phyloP scores from a whole-genome alignment of 768 basidiomycete species.

The Russula virescens region DNA sequence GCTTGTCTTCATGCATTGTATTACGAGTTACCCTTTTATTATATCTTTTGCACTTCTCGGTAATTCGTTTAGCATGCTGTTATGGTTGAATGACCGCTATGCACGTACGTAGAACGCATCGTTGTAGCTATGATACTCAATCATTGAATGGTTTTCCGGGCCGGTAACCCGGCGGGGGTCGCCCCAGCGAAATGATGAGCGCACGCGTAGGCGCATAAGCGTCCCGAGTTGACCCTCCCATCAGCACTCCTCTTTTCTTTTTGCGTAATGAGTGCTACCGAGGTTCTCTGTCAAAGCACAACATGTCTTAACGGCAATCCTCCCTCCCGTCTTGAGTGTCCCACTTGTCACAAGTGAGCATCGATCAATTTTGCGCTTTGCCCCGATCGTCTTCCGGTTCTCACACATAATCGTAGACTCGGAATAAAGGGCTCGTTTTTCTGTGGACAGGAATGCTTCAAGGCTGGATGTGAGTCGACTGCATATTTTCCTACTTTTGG shows the following conservation, averaged over 20 bases:
- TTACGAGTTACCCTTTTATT: slow-evolving; percentile 5
- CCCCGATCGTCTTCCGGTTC: slow-evolving; percentile 5
- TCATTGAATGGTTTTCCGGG: not conserved
- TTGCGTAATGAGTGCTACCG: slow-evolving; percentile 35
- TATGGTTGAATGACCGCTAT: slow-evolving; percentile 4
- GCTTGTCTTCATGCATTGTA: slow-evolving; percentile 16
- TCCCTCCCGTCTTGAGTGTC: slow-evolving; percentile 83
- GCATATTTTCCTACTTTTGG: slow-evolving; percentile 11
- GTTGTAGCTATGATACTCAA: not conserved
- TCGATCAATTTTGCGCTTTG: not conserved
- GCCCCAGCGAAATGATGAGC: too few species aligned
- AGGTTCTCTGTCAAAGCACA: slow-evolving; percentile 59
- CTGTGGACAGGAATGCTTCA: slow-evolving; percentile 96
- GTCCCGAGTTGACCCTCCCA: too few species aligned
- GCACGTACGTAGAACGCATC: not conserved
- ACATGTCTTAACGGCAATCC: slow-evolving; percentile 77
- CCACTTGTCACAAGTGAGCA: slow-evolving; percentile 85
- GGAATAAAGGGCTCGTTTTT: slow-evolving; percentile 84
- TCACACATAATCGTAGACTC: slow-evolving; percentile 41
- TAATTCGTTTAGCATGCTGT: slow-evolving; percentile 11
- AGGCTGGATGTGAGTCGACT: slow-evolving; percentile 72
- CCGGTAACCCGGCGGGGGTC: slow-evolving; percentile 4
- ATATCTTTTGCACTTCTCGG: slow-evolving; percentile 9
- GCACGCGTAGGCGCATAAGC: too few species aligned
- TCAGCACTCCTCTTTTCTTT: not conserved